Percentiles rank a stretch among this genome's conserved stretches.
Conservation (phyloP, 2,329 filamentous ascomycete genomes). For the Anthostomella pinea region DNA sequence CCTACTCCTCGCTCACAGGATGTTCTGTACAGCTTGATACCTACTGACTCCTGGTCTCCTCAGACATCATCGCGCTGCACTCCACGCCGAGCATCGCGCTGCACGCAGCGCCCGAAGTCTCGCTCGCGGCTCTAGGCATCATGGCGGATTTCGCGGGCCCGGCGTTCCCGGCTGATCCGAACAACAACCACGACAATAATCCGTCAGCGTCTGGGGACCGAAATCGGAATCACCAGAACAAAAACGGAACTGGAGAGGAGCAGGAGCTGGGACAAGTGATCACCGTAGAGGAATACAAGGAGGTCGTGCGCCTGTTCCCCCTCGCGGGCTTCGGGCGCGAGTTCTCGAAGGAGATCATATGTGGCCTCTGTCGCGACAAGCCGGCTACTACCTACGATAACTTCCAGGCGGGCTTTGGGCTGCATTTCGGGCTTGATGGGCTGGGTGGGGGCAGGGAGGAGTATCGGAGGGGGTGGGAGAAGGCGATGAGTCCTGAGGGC, state of each 20-base stretch:
- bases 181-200: slow-evolving; percentile 3
- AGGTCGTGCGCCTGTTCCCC: slow-evolving; percentile 18
- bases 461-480: slow-evolving; percentile 8
- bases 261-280: slow-evolving; percentile 11
- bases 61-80: slow-evolving; percentile 16
- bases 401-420: slow-evolving; percentile 15
- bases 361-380: slow-evolving; percentile 19
- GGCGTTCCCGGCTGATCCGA: slow-evolving; percentile 11
- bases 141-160: slow-evolving; percentile 19
- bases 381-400: slow-evolving; percentile 21
- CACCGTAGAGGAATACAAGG: slow-evolving; percentile 17
- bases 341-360: slow-evolving; percentile 12
- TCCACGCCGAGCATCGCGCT: slow-evolving; percentile 14
- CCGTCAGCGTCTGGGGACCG: no score
- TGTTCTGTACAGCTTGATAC: no score
- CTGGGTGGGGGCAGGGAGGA: slow-evolving; percentile 15
- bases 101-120: slow-evolving; percentile 16
- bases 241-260: not conserved
- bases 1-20: no score
- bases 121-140: slow-evolving; percentile 16
- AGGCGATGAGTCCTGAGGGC: not conserved
- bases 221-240: no score
- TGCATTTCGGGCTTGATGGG: slow-evolving; percentile 17
- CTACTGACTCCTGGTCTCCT: slow-evolving; percentile 2
- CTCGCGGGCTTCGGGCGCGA: slow-evolving; percentile 10